Evolutionary conservation across 805 yeast species (phyloP).

Genomic region (Lipomyces yamanashiensis): DNA sequence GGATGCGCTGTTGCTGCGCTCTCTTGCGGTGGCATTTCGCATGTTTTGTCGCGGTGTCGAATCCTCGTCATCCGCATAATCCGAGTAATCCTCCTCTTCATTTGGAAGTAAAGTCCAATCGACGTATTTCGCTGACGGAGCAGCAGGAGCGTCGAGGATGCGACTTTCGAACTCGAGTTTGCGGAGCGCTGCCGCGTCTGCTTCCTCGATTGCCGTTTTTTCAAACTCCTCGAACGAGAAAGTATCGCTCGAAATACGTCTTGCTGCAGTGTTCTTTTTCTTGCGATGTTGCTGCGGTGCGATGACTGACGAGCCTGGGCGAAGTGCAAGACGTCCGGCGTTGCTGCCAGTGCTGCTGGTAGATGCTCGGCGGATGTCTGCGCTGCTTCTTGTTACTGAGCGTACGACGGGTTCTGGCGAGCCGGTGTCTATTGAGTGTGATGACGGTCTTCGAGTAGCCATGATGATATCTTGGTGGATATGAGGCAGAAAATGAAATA

Average conservation of each 20-base stretch:
- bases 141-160: no score
- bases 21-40: neutral
- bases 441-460: neutral
- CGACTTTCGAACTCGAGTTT: neutral
- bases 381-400: neutral
- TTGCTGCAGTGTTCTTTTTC: slow-evolving; percentile 5
- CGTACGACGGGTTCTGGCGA: neutral
- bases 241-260: slow-evolving; percentile 1
- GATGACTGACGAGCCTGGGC: neutral
- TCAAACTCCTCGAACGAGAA: slow-evolving; percentile 62
- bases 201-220: slow-evolving; percentile 81
- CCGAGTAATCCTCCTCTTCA: neutral
- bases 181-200: slow-evolving; percentile 47
- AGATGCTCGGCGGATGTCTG: neutral
- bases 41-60: neutral
- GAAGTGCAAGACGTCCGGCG: neutral
- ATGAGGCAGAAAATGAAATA: neutral
- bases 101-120: neutral
- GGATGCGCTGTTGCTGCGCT: neutral
- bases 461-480: neutral
- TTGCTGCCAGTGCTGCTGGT: neutral
- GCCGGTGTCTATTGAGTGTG: neutral
- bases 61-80: neutral
- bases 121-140: no score
- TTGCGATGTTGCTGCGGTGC: neutral